Evolutionary conservation across 2,329 filamentous ascomycete genomes (phyloP).

Genomic region (Ceratocystis destructans): DNA sequence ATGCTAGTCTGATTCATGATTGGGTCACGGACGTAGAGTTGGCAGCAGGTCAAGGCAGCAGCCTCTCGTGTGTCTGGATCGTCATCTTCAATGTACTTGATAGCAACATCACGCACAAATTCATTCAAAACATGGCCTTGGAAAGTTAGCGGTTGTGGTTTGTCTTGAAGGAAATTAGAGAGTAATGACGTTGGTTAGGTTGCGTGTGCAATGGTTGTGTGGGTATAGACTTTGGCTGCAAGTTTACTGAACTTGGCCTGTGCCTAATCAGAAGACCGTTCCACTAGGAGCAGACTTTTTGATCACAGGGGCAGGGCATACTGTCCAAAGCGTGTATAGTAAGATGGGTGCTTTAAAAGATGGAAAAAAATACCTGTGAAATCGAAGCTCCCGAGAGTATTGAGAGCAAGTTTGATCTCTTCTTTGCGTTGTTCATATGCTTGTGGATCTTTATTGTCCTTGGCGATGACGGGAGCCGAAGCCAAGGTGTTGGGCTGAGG

Average conservation of each 20-base stretch:
- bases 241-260: not conserved
- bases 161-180: not conserved
- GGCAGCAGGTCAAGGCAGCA: constrained; percentile 90
- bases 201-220: not conserved
- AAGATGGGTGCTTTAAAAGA: not conserved
- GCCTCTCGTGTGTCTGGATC: constrained; percentile 88
- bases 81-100: constrained; percentile 95
- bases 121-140: constrained; percentile 81
- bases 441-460: constrained; percentile 72
- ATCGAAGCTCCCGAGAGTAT: constrained; percentile 95
- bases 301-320: not conserved
- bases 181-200: constrained; percentile 12
- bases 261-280: not conserved
- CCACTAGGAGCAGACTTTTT: constrained; percentile 7
- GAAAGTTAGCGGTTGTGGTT: constrained; percentile 7
- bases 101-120: constrained; percentile 94
- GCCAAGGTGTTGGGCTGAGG: constrained; percentile 69
- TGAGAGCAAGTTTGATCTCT: constrained; percentile 84
- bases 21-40: constrained; percentile 90
- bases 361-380: constrained; percentile 40
- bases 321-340: constrained; percentile 18
- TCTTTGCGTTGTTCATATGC: constrained; percentile 68
- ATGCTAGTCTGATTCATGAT: constrained; percentile 97
- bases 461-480: constrained; percentile 68
- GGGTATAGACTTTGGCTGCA: not conserved